Percentiles rank a stretch among this genome's conserved stretches.
Conservation (phyloP, 1,284 basidiomycete genomes). For the Tremellales sp. region DNA sequence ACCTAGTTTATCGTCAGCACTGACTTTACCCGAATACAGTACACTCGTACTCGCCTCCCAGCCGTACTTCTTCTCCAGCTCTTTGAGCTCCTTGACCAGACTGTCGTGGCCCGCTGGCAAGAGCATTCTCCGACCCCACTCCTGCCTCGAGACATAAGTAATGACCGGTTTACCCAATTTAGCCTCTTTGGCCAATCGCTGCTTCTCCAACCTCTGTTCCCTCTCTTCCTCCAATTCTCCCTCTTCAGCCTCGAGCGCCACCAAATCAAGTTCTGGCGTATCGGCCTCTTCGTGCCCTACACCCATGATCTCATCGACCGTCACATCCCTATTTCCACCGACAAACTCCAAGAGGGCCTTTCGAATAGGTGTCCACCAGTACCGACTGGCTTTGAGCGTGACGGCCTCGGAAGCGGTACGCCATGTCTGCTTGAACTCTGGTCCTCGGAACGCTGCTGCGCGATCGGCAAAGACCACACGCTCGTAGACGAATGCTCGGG, state of each 20-base stretch:
- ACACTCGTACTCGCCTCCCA: conserved; percentile 58
- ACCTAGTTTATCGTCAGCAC: conserved; percentile 47
- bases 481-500: conserved; percentile 69
- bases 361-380: conserved; percentile 77
- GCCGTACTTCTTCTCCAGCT: conserved; percentile 64
- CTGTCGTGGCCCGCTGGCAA: conserved; percentile 46
- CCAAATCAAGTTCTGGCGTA: conserved; percentile 2
- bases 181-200: conserved; percentile 16
- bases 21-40: not conserved
- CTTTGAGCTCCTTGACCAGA: conserved; percentile 51
- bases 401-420: conserved; percentile 71
- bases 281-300: conserved; percentile 16
- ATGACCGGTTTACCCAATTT: conserved; percentile 58
- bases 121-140: conserved; percentile 68
- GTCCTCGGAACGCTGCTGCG: conserved; percentile 68
- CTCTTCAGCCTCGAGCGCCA: conserved; percentile 9
- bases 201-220: conserved; percentile 16
- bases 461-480: conserved; percentile 78
- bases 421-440: conserved; percentile 63
- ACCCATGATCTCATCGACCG: conserved; percentile 27
- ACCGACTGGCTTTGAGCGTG: conserved; percentile 62
- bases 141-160: conserved; percentile 80
- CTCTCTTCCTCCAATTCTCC: conserved; percentile 17
- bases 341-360: conserved; percentile 68
- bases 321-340: conserved; percentile 52